Conservation (phyloP, 2,329 filamentous ascomycete genomes). For the Talaromyces sp. region DNA sequence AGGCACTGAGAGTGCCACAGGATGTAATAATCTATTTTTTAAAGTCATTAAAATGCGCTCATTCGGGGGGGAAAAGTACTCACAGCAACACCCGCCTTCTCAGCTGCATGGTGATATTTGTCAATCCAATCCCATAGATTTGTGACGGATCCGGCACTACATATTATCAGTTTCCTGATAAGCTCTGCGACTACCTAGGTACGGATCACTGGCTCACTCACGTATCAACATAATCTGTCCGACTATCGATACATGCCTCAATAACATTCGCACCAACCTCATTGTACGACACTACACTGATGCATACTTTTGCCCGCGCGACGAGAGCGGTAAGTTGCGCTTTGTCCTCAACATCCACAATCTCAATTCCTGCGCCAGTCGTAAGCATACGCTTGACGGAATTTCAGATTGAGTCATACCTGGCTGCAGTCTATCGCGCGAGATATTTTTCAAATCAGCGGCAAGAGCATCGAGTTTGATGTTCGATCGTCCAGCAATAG, state of each 20-base stretch:
- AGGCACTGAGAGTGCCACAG: constrained; percentile 60
- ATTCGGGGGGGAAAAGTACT: constrained; percentile 23
- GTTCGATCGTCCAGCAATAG: constrained; percentile 74
- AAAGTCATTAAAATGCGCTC: constrained; percentile 17
- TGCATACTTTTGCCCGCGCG: constrained; percentile 55
- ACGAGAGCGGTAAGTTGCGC: constrained; percentile 51
- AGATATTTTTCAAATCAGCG: background rate
- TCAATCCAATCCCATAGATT: constrained; percentile 62
- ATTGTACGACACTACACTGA: constrained; percentile 63
- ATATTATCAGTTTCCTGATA: background rate
- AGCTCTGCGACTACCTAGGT: background rate
- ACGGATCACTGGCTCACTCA: constrained; percentile 25
- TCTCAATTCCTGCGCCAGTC: constrained; percentile 56
- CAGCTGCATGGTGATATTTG: constrained; percentile 59
- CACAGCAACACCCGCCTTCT: constrained; percentile 59
- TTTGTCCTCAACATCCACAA: constrained; percentile 61
- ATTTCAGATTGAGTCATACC: constrained; percentile 31
- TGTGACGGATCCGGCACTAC: constrained; percentile 59
- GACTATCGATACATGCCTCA: constrained; percentile 60
- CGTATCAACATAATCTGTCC: constrained; percentile 66
- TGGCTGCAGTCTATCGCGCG: constrained; percentile 1
- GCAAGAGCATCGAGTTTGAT: constrained; percentile 66
- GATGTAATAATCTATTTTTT: constrained; percentile 54
- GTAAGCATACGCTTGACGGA: background rate
- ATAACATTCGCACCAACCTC: constrained; percentile 61